These are phyloP conservation scores for Boletales sp. DNA, from an alignment of 768 basidiomycete species.

Conservation along the genomic window DNA sequence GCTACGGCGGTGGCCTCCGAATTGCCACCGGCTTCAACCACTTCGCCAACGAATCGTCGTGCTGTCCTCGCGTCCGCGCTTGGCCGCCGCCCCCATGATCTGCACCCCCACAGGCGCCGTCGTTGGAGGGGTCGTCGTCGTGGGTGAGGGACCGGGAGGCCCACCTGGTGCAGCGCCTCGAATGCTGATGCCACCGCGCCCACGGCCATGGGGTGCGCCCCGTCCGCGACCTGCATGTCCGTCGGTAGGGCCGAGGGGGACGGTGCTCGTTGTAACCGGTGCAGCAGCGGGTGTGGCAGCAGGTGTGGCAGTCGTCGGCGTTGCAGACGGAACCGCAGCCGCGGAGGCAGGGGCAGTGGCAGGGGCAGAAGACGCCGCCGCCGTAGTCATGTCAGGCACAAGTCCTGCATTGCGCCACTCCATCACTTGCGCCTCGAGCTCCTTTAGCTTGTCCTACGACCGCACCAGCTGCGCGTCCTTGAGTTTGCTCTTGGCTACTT, in stretches of 20 bases:
- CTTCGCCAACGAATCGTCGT: constrained; percentile 61
- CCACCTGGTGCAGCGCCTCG: constrained; percentile 28
- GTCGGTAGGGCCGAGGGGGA: constrained; percentile 22
- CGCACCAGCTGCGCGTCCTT: constrained; percentile 70
- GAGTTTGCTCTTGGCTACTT: constrained; percentile 55
- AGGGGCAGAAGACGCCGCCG: constrained; percentile 24
- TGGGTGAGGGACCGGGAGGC: too few relatives aligned
- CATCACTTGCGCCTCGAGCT: constrained; percentile 60
- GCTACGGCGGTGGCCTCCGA: constrained; percentile 29
- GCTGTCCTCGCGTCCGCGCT: constrained; percentile 60
- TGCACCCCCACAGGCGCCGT: constrained; percentile 42
- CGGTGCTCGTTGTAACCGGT: constrained; percentile 1
- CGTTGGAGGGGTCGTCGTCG: constrained; percentile 15
- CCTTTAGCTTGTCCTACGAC: constrained; percentile 60
- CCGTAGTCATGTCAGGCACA: constrained; percentile 36
- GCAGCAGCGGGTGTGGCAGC: constrained; percentile 22
- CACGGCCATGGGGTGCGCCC: constrained; percentile 35
- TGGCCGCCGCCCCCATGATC: constrained; percentile 63
- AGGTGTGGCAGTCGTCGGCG: constrained; percentile 18
- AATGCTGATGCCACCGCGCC: constrained; percentile 20
- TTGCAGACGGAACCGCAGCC: constrained; percentile 12
- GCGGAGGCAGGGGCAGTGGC: constrained; percentile 8
- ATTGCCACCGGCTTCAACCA: constrained; percentile 51
- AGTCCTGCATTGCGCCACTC: constrained; percentile 52
- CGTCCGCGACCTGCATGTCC: constrained; percentile 26